Conservation (phyloP, 192 early-diverging fungal genomes). For the Coemansia sp. region DNA sequence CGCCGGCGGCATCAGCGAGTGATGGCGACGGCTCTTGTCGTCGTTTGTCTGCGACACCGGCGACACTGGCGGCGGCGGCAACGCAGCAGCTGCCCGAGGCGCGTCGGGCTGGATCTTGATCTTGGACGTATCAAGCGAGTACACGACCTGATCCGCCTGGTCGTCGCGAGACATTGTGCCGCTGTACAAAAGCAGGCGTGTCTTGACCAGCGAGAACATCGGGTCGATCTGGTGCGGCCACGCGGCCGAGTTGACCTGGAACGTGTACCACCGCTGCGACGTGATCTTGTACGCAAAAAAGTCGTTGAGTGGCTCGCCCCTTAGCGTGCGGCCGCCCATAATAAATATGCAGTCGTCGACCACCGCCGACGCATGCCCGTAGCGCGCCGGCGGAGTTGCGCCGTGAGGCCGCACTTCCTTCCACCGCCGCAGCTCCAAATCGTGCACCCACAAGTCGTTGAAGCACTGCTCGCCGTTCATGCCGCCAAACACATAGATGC, state of each 20-base stretch:
- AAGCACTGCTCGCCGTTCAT: constrained; percentile 47
- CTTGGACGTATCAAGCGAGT: constrained; percentile 52
- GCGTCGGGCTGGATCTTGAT: constrained; percentile 53
- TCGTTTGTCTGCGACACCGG: constrained; percentile 1
- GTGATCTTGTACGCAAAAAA: constrained; percentile 53
- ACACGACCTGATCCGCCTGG: constrained; percentile 16
- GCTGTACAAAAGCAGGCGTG: constrained; percentile 43
- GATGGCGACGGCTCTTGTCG: constrained; percentile 30
- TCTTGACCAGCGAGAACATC: constrained; percentile 49
- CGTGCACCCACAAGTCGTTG: constrained; percentile 54
- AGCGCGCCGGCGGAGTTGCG: constrained; percentile 46
- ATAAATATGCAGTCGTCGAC: constrained; percentile 55
- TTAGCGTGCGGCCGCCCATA: constrained; percentile 47
- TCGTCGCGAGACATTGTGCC: constrained; percentile 39
- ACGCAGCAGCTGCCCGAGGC: constrained; percentile 7
- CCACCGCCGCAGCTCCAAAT: constrained; percentile 36
- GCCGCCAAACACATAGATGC: constrained; percentile 53
- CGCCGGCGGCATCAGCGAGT: constrained; percentile 37
- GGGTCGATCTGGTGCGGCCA: constrained; percentile 53
- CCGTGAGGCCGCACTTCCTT: constrained; percentile 41
- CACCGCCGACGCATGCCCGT: constrained; percentile 48
- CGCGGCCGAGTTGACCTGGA: constrained; percentile 45
- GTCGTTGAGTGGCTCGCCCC: constrained; percentile 43
- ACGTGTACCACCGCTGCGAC: constrained; percentile 55
- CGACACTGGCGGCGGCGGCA: constrained; percentile 7